Evolutionary conservation across 2,329 filamentous ascomycete species (phyloP), one percentile per base, ranked within the genome.

Genomic region (Incumbomyces delicatus): DNA sequence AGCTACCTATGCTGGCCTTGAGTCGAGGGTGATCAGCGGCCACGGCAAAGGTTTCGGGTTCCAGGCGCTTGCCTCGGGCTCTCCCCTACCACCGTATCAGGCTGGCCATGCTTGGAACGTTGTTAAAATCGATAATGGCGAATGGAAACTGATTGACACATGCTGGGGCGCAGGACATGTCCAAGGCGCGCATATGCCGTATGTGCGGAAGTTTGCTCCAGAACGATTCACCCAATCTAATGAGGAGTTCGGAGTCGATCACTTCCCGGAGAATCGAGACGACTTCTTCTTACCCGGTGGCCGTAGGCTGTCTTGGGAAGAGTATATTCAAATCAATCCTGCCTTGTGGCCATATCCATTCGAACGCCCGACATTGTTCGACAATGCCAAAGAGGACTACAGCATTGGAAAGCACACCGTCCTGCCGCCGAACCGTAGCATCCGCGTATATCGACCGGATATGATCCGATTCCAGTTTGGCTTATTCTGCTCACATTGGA

Each of bases 141-240:
- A 80, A 53, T 96, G 90, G 90, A 95, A 95, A 65, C 75, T 96
- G 1, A 68, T 96, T 41, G 92, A 98, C 59, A 67, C 84, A 0
- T 96, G 90, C 61, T 98, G 92, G 92, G 92, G 92, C 33, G 87
- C 90, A 0, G 90, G 90, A 1, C 71, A 78, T 51, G 66, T 94
- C 7, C 65, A 72, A 36, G 70, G 69, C 1, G 50, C 63, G 59
- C 71, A 70, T 13, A 66, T 74, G 47, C 64, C 70, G 1, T 95
- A 88, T 66, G 75, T 75, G 36, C 76, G 83, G 56, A 61, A 70
- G 2, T 94, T 95, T 63, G 74, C 71, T 1, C 78, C 87, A 0
- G 64, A 72, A 3, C 63, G 68, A 52, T 83, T 83, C 60, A 75
- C 71, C 20, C 74, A 75, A 62, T 64, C 70, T 5, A 95, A 95